These are phyloP conservation scores for Solanum gracilifrons DNA, from an alignment of 257 asterid genomes.

Conservation along the genomic window DNA sequence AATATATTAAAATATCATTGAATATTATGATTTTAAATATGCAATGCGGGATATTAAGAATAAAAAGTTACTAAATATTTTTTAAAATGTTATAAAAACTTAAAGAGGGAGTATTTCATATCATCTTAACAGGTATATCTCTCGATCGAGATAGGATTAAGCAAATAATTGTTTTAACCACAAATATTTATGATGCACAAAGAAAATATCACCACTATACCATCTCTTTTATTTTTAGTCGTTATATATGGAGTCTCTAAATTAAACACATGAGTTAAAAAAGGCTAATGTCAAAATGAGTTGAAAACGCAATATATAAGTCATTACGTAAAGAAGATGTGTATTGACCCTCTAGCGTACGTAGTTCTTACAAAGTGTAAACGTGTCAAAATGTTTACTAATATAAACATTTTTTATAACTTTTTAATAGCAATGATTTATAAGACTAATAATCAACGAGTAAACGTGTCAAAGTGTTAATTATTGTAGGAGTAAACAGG, in stretches of 20 bases:
- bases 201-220: background rate
- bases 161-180: background rate
- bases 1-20: background rate
- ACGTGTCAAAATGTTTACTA: background rate
- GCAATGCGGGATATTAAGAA: background rate
- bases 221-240: background rate
- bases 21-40: background rate
- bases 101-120: background rate
- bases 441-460: background rate
- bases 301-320: background rate
- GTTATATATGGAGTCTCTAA: background rate
- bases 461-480: background rate
- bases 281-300: background rate
- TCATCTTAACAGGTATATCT: background rate
- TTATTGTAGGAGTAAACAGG: background rate
- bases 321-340: background rate
- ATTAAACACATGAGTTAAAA: background rate
- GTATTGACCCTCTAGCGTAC: background rate
- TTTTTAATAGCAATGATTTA: background rate
- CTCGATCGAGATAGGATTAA: background rate
- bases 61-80: background rate
- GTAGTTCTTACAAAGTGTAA: background rate
- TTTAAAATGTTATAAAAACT: background rate
- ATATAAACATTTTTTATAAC: background rate
- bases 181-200: background rate